Percentiles rank a stretch among this genome's conserved stretches.
Conservation (phyloP, 2,329 filamentous ascomycete species). For the Diaporthe ilicicola region DNA sequence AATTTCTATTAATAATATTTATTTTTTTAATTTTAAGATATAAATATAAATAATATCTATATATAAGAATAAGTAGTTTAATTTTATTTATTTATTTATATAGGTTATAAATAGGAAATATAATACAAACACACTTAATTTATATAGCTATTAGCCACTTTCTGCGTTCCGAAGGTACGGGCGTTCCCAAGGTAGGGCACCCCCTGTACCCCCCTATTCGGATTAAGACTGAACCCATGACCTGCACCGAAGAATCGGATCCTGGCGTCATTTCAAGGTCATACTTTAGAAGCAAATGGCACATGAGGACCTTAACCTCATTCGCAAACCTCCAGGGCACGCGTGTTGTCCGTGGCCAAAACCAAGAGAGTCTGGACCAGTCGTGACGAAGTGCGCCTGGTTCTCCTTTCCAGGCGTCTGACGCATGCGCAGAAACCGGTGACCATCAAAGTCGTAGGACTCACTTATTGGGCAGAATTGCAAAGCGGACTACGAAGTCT, state of each 20-base stretch:
- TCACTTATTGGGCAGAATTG: too few relatives aligned
- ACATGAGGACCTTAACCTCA: conserved; percentile 47
- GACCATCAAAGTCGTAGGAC: conserved; percentile 12
- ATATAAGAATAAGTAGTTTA: too few relatives aligned
- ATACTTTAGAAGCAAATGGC: background rate
- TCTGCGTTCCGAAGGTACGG: too few relatives aligned
- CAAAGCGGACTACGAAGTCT: too few relatives aligned
- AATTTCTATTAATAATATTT: too few relatives aligned
- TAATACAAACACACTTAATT: too few relatives aligned
- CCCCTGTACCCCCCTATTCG: background rate
- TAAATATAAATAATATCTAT: too few relatives aligned
- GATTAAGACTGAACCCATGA: background rate
- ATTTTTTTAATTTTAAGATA: too few relatives aligned
- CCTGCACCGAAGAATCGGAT: background rate
- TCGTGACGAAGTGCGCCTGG: conserved; percentile 49
- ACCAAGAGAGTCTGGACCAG: conserved; percentile 43
- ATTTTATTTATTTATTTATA: too few relatives aligned
- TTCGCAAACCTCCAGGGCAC: conserved; percentile 48
- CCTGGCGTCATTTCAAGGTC: background rate
- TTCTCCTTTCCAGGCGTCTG: conserved; percentile 19
- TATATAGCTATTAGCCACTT: too few relatives aligned
- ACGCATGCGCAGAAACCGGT: background rate
- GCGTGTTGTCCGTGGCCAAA: conserved; percentile 52
- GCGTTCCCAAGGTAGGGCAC: too few relatives aligned
- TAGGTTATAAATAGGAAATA: too few relatives aligned